Conservation (phyloP, 257 asterid genomes). For the Jaltomata sinuosa region DNA sequence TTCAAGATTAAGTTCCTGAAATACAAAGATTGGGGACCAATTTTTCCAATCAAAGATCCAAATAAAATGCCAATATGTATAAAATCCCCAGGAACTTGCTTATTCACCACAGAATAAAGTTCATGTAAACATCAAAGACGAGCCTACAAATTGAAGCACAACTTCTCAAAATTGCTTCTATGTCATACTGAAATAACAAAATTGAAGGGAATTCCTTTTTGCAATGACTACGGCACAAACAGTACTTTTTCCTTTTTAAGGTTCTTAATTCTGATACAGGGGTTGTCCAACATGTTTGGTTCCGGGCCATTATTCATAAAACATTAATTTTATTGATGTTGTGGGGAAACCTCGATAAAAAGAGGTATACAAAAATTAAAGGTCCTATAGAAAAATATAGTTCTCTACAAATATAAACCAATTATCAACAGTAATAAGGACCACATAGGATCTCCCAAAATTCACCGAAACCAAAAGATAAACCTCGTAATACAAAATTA, state of each 20-base stretch:
- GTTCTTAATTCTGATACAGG: not conserved
- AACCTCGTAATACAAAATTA: not conserved
- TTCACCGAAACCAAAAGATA: not conserved
- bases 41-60: not conserved
- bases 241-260: not conserved
- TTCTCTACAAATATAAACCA: not conserved
- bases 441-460: not conserved
- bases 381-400: not conserved
- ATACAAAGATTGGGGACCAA: not conserved
- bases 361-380: not conserved
- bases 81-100: not conserved
- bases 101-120: not conserved
- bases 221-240: not conserved
- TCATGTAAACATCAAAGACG: not conserved
- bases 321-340: not conserved
- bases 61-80: not conserved
- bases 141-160: not conserved
- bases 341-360: not conserved
- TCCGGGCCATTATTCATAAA: not conserved
- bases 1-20: constrained; percentile 85
- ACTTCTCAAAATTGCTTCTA: not conserved
- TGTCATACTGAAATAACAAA: not conserved
- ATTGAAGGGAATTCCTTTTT: not conserved
- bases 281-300: not conserved
- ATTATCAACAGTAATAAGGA: not conserved